phyloP scores from a whole-genome alignment of 192 early-diverging fungal genomes.

The Podila clonocystis region DNA sequence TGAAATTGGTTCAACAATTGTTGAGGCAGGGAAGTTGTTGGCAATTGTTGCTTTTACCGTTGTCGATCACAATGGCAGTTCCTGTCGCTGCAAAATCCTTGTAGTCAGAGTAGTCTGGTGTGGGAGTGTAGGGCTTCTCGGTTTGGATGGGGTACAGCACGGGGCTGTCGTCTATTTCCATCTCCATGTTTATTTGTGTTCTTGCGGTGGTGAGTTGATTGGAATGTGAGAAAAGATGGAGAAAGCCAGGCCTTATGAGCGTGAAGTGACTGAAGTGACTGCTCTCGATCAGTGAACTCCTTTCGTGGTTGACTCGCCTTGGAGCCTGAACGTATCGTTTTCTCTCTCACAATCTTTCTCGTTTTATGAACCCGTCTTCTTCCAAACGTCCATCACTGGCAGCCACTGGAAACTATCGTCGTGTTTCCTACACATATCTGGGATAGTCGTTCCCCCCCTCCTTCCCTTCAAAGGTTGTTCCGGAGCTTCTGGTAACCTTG shows the following conservation, averaged over 20 bases:
- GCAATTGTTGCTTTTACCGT: conserved; percentile 27
- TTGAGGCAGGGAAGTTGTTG: background rate
- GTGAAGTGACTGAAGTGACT: too few species aligned
- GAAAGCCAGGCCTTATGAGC: background rate
- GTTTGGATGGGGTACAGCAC: conserved; percentile 35
- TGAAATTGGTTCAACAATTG: background rate
- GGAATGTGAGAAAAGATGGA: background rate
- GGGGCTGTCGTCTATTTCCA: conserved; percentile 29
- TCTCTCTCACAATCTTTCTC: too few species aligned
- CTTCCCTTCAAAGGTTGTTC: too few species aligned
- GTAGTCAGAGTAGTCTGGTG: conserved; percentile 45
- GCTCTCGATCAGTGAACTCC: too few species aligned
- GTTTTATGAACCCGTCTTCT: too few species aligned
- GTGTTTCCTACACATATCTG: too few species aligned
- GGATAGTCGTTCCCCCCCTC: too few species aligned
- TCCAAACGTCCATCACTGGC: too few species aligned
- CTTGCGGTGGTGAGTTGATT: background rate
- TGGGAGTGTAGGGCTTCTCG: conserved; percentile 43
- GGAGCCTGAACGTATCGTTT: too few species aligned
- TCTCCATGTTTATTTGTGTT: conserved; percentile 6
- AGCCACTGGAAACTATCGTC: too few species aligned
- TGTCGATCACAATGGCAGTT: conserved; percentile 52
- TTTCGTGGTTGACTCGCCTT: too few species aligned
- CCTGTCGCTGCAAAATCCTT: conserved; percentile 35
- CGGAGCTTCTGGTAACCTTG: too few species aligned